A percentile compares a stretch with the other conserved stretches of the same genome.
Conservation (phyloP, 2,329 filamentous ascomycete genomes). For the Basipetospora chlamydospora region DNA sequence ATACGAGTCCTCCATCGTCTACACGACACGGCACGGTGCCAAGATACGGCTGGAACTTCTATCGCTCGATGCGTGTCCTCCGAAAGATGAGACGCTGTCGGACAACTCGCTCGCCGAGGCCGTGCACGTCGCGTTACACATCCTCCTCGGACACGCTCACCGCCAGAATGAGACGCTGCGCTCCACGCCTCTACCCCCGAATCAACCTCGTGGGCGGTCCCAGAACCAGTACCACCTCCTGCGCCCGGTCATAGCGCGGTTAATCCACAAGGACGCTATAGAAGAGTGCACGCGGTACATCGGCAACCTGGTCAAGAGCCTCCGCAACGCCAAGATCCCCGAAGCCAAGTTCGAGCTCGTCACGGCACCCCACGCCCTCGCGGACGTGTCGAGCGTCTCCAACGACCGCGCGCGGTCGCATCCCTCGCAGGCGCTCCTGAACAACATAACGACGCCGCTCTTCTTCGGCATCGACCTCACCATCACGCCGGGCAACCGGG, state of each 20-base stretch:
- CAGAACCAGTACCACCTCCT: constrained; percentile 34
- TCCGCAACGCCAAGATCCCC: constrained; percentile 30
- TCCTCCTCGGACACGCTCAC: constrained; percentile 69
- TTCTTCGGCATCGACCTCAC: constrained; percentile 26
- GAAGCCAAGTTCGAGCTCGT: constrained; percentile 27
- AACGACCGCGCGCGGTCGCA: constrained; percentile 25
- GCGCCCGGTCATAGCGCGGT: constrained; percentile 34
- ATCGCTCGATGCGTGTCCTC: constrained; percentile 31
- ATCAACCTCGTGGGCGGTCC: constrained; percentile 21
- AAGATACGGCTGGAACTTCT: constrained; percentile 53
- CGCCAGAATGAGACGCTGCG: constrained; percentile 57
- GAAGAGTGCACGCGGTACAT: constrained; percentile 25
- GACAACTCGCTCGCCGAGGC: constrained; percentile 46
- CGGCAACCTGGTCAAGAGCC: constrained; percentile 24
- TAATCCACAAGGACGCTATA: constrained; percentile 28
- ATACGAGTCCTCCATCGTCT: constrained; percentile 41
- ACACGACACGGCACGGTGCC: constrained; percentile 35
- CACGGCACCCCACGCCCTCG: constrained; percentile 19
- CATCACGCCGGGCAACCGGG: constrained; percentile 26
- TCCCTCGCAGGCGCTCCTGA: constrained; percentile 21
- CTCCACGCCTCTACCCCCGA: constrained; percentile 36
- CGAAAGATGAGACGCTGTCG: constrained; percentile 16
- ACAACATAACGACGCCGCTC: constrained; percentile 6
- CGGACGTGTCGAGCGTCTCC: constrained; percentile 15
- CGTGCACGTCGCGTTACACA: constrained; percentile 51